phyloP scores from a whole-genome alignment of 495 filamentous ascomycete genomes.

The Aspergillus wentii region DNA sequence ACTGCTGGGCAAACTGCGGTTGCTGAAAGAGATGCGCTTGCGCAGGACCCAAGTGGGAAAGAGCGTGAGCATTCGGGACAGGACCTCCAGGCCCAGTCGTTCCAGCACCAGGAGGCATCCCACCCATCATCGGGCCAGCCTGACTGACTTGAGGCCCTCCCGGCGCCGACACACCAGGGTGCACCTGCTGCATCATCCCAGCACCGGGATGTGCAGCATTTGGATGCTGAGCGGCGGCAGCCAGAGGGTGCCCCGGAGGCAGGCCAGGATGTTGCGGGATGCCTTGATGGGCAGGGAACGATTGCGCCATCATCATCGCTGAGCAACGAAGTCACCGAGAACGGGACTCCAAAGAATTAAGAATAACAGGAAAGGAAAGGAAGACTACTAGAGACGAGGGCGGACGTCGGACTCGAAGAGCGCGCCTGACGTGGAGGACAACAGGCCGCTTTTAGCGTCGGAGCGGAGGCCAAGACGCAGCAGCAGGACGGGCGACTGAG shows the following conservation, averaged over 20 bases:
- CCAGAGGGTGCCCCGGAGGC: slow-evolving; percentile 75
- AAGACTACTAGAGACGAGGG: slow-evolving; percentile 7
- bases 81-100: slow-evolving; percentile 48
- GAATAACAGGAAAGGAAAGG: slow-evolving; percentile 6
- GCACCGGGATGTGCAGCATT: slow-evolving; percentile 47
- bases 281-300: slow-evolving; percentile 66
- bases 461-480: slow-evolving; percentile 37
- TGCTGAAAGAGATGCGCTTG: slow-evolving; percentile 62
- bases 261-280: slow-evolving; percentile 70
- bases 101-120: slow-evolving; percentile 68
- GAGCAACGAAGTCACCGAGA: slow-evolving; percentile 38
- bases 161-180: slow-evolving; percentile 79
- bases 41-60: slow-evolving; percentile 71
- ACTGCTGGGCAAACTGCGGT: slow-evolving; percentile 42
- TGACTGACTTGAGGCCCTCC: slow-evolving; percentile 75
- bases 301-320: slow-evolving; percentile 69
- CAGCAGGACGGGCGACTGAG: too few relatives aligned
- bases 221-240: slow-evolving; percentile 64
- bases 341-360: slow-evolving; percentile 18
- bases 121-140: slow-evolving; percentile 71
- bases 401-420: slow-evolving; percentile 22
- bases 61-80: slow-evolving; percentile 68
- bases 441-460: slow-evolving; percentile 39
- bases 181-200: slow-evolving; percentile 73
- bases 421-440: slow-evolving; percentile 35